Base-by-base conservation (phyloP, 768 basidiomycete genomes). In the Coprinopsis cinerea region DNA sequence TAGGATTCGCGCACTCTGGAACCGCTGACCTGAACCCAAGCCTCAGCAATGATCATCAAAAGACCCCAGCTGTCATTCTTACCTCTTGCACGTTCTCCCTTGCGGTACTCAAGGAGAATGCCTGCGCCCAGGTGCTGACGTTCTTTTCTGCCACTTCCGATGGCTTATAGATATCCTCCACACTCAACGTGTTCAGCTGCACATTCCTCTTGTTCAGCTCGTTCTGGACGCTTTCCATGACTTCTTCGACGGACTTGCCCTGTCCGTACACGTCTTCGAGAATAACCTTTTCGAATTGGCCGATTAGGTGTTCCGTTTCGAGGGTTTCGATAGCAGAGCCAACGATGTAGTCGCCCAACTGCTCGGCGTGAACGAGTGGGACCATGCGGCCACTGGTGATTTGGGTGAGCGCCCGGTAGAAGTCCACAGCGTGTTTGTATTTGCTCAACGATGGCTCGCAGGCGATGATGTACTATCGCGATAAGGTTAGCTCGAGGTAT, bases 401-500 rank as follows among this genome's bases (percentile, higher is more conserved):
- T 27, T 63, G 49, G 25, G 57, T 58, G 14, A 63, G 41, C 1
- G 62, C 64, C n/a, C 50, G 59, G 24, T 65, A 65, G 39, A 65
- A 65, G 34, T 65, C 64, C 14, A 63, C 47, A 7, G 64, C 62
- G 32, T 62, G 48, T 57, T n/a, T 15, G 36, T 57, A 60, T 39
- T 32, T 30, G 46, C 63, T 64, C n/a, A 66, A 54, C 14, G 58
- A 37, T 2, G 65, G 78, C 56, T 82, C 79, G 63, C 79, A 82
- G 0, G 78, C 80, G 25, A 81, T 73, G 55, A 78, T 72, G 60
- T 79, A 79, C 77, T 79, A 51, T 20, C 35, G 14, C 42, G 28
- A 28, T 5, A 40, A 32, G 23, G 36, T 52, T 30, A 44, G 40
- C 32, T 18, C 26, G 34, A 26, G 22, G 18, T 17, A 44, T 3